Evolutionary conservation across 225 moss, liverwort and hornwort genomes (phyloP).

Genomic region (Straminergon stramineum): DNA sequence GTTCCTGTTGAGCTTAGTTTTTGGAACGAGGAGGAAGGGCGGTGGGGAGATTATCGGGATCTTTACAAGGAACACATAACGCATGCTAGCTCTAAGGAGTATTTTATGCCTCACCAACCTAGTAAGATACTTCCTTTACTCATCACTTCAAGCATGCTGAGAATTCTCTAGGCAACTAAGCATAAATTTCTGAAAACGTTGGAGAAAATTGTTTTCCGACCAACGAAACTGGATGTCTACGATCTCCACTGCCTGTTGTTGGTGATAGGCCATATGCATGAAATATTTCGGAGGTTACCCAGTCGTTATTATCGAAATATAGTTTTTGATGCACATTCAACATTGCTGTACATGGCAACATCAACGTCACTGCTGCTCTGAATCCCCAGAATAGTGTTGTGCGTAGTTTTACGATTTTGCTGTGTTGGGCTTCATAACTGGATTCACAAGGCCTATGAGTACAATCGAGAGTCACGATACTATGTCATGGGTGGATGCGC

Average conservation of each 20-base stretch:
- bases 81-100: constrained; percentile 8
- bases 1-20: constrained; percentile 44
- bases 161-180: neutral
- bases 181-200: neutral
- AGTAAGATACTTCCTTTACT: constrained; percentile 15
- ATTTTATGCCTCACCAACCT: constrained; percentile 35
- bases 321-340: neutral
- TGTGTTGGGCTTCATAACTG: neutral
- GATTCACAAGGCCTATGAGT: neutral
- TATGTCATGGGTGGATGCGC: neutral
- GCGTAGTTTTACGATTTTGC: neutral
- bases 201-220: neutral
- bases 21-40: constrained; percentile 30
- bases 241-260: neutral
- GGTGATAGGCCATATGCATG: neutral
- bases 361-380: neutral
- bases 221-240: neutral
- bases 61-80: constrained; percentile 11
- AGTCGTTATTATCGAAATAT: neutral
- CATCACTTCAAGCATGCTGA: neutral
- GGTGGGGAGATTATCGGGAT: constrained; percentile 50
- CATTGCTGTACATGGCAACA: neutral
- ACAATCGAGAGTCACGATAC: neutral
- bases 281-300: neutral
- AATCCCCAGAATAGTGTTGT: neutral